These are phyloP conservation scores for Albizia julibrissin DNA, from an alignment of 306 rosid species.

Conservation along the genomic window DNA sequence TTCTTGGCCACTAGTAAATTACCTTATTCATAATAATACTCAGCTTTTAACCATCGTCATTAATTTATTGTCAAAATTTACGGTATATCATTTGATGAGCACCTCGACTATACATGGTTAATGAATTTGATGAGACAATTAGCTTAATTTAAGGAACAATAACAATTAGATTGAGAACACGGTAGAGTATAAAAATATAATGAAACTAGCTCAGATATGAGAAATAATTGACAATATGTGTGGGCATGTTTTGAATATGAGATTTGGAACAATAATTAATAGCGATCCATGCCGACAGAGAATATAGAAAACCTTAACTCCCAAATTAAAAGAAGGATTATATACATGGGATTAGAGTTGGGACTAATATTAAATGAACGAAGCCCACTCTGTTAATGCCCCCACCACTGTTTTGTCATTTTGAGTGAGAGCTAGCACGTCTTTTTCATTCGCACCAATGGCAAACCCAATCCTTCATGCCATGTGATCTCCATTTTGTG, in stretches of 20 bases:
- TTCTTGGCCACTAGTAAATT: neutral
- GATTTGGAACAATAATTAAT: neutral
- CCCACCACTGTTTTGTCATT: conserved; percentile 8
- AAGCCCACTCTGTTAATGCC: conserved; percentile 5
- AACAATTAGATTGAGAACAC: neutral
- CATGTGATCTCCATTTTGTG: neutral
- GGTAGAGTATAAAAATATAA: neutral
- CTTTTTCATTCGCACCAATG: neutral
- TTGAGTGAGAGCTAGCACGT: neutral
- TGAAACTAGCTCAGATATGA: neutral
- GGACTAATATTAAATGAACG: neutral
- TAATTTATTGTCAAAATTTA: neutral
- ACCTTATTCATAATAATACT: neutral
- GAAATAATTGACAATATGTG: neutral
- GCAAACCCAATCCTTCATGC: neutral
- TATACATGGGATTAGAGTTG: conserved; percentile 15
- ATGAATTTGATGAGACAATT: neutral
- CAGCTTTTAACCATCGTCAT: neutral
- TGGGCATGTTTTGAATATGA: neutral
- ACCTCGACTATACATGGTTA: neutral
- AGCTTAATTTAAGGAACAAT: too few species aligned
- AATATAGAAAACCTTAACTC: conserved; percentile 19
- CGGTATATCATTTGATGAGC: neutral
- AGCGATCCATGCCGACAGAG: conserved; percentile 17
- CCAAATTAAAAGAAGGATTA: neutral